Conservation (phyloP, 1,284 basidiomycete species). For the Leccinum pachyderme region DNA sequence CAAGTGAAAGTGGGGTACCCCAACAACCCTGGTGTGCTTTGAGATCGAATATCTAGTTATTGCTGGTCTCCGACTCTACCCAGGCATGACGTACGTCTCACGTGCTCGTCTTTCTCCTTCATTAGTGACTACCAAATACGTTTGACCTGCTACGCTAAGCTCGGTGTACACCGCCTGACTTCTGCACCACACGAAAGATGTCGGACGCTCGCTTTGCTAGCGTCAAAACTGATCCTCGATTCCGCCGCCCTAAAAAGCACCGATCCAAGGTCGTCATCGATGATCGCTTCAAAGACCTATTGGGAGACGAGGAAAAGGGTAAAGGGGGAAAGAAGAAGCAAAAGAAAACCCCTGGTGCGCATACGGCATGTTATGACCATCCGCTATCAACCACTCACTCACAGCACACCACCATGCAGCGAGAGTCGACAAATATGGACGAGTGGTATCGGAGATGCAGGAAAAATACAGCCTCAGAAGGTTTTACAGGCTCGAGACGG, state of each 20-base stretch:
- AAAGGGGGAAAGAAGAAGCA: constrained; percentile 40
- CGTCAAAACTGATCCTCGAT: constrained; percentile 90
- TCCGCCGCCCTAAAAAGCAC: constrained; percentile 80
- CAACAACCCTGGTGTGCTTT: too few relatives aligned
- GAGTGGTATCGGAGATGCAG: constrained; percentile 65
- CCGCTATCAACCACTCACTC: background rate
- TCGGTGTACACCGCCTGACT: background rate
- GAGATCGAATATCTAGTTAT: too few relatives aligned
- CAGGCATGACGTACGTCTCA: background rate
- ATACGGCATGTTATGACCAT: background rate
- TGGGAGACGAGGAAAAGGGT: constrained; percentile 49
- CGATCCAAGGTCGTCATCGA: constrained; percentile 86
- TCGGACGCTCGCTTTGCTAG: constrained; percentile 85
- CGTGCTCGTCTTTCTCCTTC: background rate
- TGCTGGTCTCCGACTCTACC: too few relatives aligned
- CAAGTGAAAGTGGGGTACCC: too few relatives aligned
- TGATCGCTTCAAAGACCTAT: constrained; percentile 88
- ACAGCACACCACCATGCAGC: constrained; percentile 33
- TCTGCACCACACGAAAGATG: constrained; percentile 40
- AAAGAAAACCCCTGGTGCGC: constrained; percentile 38
- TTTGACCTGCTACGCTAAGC: background rate
- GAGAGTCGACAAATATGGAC: constrained; percentile 91
- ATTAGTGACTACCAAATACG: background rate
- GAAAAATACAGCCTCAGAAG: constrained; percentile 76
- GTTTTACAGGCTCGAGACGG: constrained; percentile 77